Percentiles rank a stretch among this genome's conserved stretches.
phyloP scores from a whole-genome alignment of 2,329 filamentous ascomycete species.

The Cadophora gregata region DNA sequence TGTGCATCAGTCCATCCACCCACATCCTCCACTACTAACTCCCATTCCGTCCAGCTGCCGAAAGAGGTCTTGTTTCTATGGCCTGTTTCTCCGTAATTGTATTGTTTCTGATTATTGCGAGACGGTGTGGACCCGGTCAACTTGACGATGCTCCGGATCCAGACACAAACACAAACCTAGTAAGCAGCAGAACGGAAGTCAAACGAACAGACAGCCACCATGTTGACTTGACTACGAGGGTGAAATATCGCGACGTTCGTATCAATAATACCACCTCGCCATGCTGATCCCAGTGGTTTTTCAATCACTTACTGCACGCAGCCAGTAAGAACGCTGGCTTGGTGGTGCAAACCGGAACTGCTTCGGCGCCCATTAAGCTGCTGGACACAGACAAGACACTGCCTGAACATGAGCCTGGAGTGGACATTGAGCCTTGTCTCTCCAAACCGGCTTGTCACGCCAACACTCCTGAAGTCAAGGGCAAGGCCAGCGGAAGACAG shows the following conservation, averaged over 20 bases:
- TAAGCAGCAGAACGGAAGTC: not conserved
- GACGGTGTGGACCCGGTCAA: conserved; percentile 9
- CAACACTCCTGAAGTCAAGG: not conserved
- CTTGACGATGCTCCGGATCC: not conserved
- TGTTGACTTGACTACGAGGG: conserved; percentile 4
- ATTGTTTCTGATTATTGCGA: conserved; percentile 4
- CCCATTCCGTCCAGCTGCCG: conserved; percentile 4
- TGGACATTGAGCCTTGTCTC: conserved; percentile 13
- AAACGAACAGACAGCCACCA: conserved; percentile 1
- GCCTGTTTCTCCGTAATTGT: conserved; percentile 9
- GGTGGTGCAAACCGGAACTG: not conserved
- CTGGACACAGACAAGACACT: conserved; percentile 20
- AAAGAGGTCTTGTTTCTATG: conserved; percentile 14
- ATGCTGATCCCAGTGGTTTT: conserved; percentile 25
- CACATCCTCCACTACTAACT: not conserved
- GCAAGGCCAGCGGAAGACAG: conserved; percentile 3
- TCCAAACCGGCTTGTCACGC: not conserved
- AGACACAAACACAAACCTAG: conserved; percentile 1
- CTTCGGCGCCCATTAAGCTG: conserved; percentile 18
- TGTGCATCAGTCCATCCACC: not conserved
- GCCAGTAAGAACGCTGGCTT: conserved; percentile 12
- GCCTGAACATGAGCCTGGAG: conserved; percentile 14
- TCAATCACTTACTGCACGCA: conserved; percentile 22
- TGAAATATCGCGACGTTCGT: conserved; percentile 12
- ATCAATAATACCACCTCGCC: conserved; percentile 32